Conservation (phyloP, 2,329 filamentous ascomycete genomes). For the Thielaviopsis populi region DNA sequence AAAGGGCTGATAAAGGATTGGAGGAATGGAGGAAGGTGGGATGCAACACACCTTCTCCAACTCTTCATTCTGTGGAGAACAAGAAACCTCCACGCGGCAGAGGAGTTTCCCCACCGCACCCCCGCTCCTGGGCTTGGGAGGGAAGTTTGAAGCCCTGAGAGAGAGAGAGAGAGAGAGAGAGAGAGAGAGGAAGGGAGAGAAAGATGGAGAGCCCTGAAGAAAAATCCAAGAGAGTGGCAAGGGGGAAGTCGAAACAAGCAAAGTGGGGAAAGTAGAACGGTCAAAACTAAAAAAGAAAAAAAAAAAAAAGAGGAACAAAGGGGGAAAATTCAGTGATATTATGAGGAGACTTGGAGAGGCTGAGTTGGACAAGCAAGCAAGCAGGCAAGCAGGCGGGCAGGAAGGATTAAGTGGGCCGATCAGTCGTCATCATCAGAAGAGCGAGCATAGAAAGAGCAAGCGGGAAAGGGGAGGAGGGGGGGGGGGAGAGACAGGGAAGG, state of each 20-base stretch:
- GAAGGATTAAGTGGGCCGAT: background rate
- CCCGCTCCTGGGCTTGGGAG: too few species aligned
- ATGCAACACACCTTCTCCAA: background rate
- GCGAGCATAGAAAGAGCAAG: too few species aligned
- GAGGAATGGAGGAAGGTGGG: background rate
- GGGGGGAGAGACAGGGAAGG: too few species aligned
- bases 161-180: too few species aligned
- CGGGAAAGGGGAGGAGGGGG: too few species aligned
- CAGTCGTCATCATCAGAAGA: background rate
- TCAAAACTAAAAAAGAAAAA: background rate
- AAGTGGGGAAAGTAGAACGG: background rate
- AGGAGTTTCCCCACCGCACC: background rate
- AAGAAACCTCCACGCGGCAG: background rate
- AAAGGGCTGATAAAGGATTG: slow-evolving; percentile 3
- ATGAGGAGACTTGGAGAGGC: background rate
- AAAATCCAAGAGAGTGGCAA: too few species aligned
- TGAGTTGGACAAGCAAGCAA: background rate
- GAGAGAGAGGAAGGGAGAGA: too few species aligned
- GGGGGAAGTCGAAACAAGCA: too few species aligned
- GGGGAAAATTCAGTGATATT: background rate
- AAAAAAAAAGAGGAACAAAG: background rate
- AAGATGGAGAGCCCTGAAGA: too few species aligned
- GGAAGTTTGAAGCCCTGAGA: too few species aligned
- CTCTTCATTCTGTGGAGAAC: background rate
- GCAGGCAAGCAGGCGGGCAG: background rate